phyloP scores from a whole-genome alignment of 2,329 filamentous ascomycete genomes.

The Trichoderma lentiforme region DNA sequence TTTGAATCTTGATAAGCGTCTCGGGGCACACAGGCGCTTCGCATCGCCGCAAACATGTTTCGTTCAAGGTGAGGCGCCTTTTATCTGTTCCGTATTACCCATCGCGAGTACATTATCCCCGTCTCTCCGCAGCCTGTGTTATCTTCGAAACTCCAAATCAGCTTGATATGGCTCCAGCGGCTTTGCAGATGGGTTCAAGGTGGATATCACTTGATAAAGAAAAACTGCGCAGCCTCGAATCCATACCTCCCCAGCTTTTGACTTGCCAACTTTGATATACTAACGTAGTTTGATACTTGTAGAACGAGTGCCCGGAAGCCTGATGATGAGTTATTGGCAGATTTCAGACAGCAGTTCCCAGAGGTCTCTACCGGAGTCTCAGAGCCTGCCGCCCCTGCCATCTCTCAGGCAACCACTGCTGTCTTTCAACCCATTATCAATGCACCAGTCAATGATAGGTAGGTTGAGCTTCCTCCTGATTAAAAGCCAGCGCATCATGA shows the following conservation, averaged over 20 bases:
- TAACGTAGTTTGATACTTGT: conserved; percentile 4
- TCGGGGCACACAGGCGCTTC: background rate
- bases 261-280: background rate
- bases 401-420: conserved; percentile 33
- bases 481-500: background rate
- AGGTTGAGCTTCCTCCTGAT: background rate
- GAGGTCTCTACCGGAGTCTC: conserved; percentile 59
- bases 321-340: conserved; percentile 73
- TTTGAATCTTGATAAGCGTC: background rate
- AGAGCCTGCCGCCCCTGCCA: conserved; percentile 41
- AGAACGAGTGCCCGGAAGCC: conserved; percentile 80
- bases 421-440: conserved; percentile 21
- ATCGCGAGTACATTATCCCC: background rate
- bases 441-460: conserved; percentile 29
- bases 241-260: background rate
- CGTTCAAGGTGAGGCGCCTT: conserved; percentile 12
- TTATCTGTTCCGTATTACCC: background rate
- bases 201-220: background rate
- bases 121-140: background rate
- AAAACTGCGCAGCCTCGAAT: background rate
- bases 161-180: background rate
- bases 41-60: conserved; percentile 16
- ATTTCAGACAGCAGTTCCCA: conserved; percentile 79
- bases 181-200: background rate
- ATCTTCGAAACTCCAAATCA: background rate